Evolutionary conservation across 768 basidiomycete species (phyloP), one percentile per base, ranked within the genome.

Genomic region (Leccinum uliginosum): DNA sequence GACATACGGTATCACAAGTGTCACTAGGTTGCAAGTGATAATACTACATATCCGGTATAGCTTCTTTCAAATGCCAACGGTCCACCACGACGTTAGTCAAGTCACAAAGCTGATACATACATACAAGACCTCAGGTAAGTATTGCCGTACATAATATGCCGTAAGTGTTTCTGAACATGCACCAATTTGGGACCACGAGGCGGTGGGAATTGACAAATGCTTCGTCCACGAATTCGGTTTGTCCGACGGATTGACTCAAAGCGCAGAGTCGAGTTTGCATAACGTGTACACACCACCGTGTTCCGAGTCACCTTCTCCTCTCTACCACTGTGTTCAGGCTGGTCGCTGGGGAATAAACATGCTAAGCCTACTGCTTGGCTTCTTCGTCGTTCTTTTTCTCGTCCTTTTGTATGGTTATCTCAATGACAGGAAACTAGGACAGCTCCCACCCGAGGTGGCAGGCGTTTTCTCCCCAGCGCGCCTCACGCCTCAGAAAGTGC

Each of bases 391-490:
- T 5, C 32, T 48, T 27, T 45, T 40, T 15, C 32, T 63, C 0
- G 19, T 59, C 30, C 50, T 63, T 44, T 57, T 80, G 10, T 84
- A 83, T 67, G 66, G 77, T 19, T 68, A 71, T 24, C 57, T 71
- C 55, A 88, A 91, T 63, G 86, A 88, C 65, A 70, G 62, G 14
- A 78, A 80, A 35, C 72, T 91, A 11, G 70, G 70, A n/a, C 65
- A 67, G 1, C 69, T 83, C 32, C 86, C 88, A 6, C 65, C 69
- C 0, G 75, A 77, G 38, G 84, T 76, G 0, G 64, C 71, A 6
- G 51, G 45, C 34, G 64, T 70, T 9, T 74, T 87, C 59, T 83
- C 85, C 0, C 82, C 85, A 0, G 65, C 74, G 27, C 80, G 89
- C 24, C 70, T 76, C 59, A 78, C 80, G 0, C 69, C 75, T 5